Conservation (phyloP, 371 early-diverging fungal species). For the Sporodiniella umbellata region DNA sequence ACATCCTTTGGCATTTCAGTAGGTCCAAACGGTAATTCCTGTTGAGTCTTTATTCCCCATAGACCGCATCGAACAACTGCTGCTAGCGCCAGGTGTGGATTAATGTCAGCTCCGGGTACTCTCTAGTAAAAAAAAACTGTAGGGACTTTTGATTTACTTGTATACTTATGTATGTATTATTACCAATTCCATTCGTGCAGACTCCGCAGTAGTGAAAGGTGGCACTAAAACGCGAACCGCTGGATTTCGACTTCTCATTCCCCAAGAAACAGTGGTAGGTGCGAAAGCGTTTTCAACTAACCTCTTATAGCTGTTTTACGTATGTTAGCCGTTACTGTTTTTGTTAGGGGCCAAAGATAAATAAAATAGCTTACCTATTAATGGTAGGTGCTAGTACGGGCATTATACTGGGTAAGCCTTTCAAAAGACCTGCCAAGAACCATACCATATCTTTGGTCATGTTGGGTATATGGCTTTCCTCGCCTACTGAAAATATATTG, state of each 20-base stretch:
- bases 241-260: constrained; percentile 71
- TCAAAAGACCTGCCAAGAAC: constrained; percentile 77
- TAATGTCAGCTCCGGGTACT: constrained; percentile 82
- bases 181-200: constrained; percentile 73
- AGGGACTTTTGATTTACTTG: not conserved
- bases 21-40: constrained; percentile 48
- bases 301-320: constrained; percentile 68
- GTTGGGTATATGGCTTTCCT: constrained; percentile 22
- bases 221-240: constrained; percentile 77
- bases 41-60: constrained; percentile 68
- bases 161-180: not conserved
- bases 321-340: not conserved
- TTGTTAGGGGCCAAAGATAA: too few relatives aligned
- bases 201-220: constrained; percentile 58
- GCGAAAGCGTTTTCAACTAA: constrained; percentile 83
- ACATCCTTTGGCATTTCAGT: constrained; percentile 13
- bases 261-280: constrained; percentile 83
- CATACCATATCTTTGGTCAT: constrained; percentile 57
- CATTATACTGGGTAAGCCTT: constrained; percentile 72
- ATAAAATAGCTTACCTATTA: too few relatives aligned
- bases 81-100: constrained; percentile 74
- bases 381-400: constrained; percentile 78
- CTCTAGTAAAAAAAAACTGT: constrained; percentile 35
- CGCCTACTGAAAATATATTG: constrained; percentile 53
- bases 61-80: constrained; percentile 73